These are phyloP conservation scores for Malus sieversii DNA, from an alignment of 306 rosid species.

Conservation along the genomic window DNA sequence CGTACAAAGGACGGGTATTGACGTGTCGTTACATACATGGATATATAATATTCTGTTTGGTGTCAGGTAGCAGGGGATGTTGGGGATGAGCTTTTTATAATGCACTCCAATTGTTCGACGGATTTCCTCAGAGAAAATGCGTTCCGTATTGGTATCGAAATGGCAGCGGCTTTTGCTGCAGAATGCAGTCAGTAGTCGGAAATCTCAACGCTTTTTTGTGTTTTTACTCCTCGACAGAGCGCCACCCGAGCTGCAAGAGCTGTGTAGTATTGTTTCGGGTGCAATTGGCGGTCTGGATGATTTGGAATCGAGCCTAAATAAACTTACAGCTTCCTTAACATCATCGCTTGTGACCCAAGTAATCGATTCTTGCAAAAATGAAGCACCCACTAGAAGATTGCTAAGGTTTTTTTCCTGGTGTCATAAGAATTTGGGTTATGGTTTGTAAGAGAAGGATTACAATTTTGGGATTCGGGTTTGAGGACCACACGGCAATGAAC, in stretches of 20 bases:
- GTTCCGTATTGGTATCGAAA: constrained; percentile 16
- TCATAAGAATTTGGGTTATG: constrained; percentile 38
- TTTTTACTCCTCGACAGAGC: constrained; percentile 31
- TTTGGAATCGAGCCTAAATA: constrained; percentile 44
- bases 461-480: constrained; percentile 54
- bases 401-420: constrained; percentile 87
- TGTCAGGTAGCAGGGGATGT: not conserved
- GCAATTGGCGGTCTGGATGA: constrained; percentile 71
- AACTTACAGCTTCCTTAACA: constrained; percentile 31
- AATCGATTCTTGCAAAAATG: constrained; percentile 56
- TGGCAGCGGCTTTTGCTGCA: constrained; percentile 25
- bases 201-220: constrained; percentile 3
- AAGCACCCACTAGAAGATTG: constrained; percentile 64
- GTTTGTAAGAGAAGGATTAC: constrained; percentile 58
- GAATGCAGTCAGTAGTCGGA: constrained; percentile 2
- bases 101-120: constrained; percentile 47
- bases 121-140: constrained; percentile 36
- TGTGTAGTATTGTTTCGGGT: constrained; percentile 37
- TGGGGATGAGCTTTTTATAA: not conserved
- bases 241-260: constrained; percentile 34
- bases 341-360: constrained; percentile 56
- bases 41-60: not conserved
- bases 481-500: constrained; percentile 56
- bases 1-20: not conserved
- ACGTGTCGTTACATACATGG: not conserved